phyloP scores from a whole-genome alignment of 2,329 filamentous ascomycete genomes.

The Tympanopsis confertula region DNA sequence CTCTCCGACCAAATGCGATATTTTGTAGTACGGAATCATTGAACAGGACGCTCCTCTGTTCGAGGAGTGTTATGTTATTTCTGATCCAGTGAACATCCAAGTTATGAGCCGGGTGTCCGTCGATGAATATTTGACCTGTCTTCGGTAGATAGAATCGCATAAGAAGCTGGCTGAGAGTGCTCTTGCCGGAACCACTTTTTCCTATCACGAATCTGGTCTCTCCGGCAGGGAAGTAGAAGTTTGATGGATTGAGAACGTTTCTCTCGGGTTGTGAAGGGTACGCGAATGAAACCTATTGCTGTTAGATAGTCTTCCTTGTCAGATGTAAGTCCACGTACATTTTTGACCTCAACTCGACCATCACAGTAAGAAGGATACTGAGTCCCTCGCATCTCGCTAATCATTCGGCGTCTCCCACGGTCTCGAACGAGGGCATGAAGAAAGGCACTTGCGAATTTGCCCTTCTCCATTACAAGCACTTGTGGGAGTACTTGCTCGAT shows the following conservation, averaged over 20 bases:
- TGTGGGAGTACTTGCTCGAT: slow-evolving; percentile 67
- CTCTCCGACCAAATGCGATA: slow-evolving; percentile 56
- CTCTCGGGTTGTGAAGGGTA: slow-evolving; percentile 62
- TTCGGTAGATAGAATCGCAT: slow-evolving; percentile 63
- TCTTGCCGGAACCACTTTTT: slow-evolving; percentile 82
- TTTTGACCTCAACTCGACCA: slow-evolving; percentile 58
- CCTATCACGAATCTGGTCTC: slow-evolving; percentile 74
- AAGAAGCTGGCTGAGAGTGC: slow-evolving; percentile 71
- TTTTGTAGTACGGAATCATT: slow-evolving; percentile 70
- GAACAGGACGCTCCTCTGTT: slow-evolving; percentile 74
- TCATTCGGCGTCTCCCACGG: slow-evolving; percentile 10
- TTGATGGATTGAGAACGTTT: slow-evolving; percentile 45
- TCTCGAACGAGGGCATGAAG: slow-evolving; percentile 22
- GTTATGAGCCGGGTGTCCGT: slow-evolving; percentile 46
- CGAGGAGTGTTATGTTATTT: slow-evolving; percentile 66
- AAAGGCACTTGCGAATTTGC: slow-evolving; percentile 63
- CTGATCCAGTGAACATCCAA: slow-evolving; percentile 65
- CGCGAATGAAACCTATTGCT: slow-evolving; percentile 59
- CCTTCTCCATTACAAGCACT: slow-evolving; percentile 67
- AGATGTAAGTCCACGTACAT: slow-evolving; percentile 35
- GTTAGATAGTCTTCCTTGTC: slow-evolving; percentile 6
- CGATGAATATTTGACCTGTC: slow-evolving; percentile 56
- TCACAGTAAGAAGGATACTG: slow-evolving; percentile 30
- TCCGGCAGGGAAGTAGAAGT: slow-evolving; percentile 60
- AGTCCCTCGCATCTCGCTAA: slow-evolving; percentile 15